These are phyloP conservation scores for Lentinula detonsa DNA, from an alignment of 768 basidiomycete genomes.

Conservation along the genomic window DNA sequence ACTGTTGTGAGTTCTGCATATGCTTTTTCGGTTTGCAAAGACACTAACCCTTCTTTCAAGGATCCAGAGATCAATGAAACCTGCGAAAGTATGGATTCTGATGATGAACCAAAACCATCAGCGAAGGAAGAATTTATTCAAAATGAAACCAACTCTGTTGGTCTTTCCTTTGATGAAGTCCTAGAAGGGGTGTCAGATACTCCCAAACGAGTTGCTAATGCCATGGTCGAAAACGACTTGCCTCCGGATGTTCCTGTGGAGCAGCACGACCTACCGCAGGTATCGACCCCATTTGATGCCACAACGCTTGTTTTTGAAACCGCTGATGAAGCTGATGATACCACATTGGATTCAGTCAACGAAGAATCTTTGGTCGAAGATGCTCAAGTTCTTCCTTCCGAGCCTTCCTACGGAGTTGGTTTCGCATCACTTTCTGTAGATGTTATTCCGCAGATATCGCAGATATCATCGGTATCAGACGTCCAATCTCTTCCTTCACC, in stretches of 20 bases:
- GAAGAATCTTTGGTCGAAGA: too few relatives aligned
- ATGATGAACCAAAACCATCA: not conserved
- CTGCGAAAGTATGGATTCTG: not conserved
- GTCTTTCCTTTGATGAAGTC: not conserved
- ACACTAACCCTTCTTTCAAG: slow-evolving; percentile 5
- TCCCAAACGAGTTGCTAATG: not conserved
- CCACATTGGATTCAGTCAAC: too few relatives aligned
- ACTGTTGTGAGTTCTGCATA: slow-evolving; percentile 21
- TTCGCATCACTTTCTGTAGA: not conserved
- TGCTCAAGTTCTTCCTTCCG: not conserved
- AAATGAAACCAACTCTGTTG: not conserved
- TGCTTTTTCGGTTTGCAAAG: not conserved
- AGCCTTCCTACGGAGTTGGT: not conserved
- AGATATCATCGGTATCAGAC: not conserved
- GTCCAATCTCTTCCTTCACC: not conserved
- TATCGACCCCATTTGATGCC: too few relatives aligned
- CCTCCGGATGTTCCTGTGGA: not conserved
- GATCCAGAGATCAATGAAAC: slow-evolving; percentile 6
- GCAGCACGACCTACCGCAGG: not conserved
- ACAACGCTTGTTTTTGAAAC: too few relatives aligned
- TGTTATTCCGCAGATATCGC: not conserved
- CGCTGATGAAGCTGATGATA: too few relatives aligned
- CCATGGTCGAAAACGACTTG: not conserved
- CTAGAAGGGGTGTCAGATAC: not conserved
- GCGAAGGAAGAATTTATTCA: not conserved